Conservation (phyloP, 345 rosid genomes). For the Acer saccharum region DNA sequence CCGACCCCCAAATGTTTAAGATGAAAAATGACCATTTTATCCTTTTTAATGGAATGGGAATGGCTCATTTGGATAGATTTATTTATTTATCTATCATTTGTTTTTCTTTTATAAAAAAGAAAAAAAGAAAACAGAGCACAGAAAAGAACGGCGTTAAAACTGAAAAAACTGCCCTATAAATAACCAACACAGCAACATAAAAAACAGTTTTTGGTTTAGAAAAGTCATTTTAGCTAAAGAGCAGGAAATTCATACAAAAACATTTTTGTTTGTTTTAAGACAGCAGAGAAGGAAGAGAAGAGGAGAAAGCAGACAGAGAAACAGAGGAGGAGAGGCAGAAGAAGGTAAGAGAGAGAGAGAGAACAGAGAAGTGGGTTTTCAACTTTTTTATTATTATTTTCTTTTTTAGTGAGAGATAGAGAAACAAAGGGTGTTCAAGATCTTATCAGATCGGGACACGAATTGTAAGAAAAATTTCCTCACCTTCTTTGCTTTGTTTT, state of each 20-base stretch:
- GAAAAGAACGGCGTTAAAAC: conserved; percentile 27
- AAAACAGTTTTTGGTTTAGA: conserved; percentile 15
- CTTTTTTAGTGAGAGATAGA: conserved; percentile 3
- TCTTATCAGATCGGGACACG: conserved; percentile 52
- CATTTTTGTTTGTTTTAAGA: conserved; percentile 25
- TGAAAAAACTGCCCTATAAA: conserved; percentile 38
- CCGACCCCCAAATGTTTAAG: too few relatives aligned
- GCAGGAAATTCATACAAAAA: conserved; percentile 27
- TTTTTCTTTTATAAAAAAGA: background rate
- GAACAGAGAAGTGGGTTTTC: background rate
- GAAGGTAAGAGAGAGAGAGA: conserved; percentile 13
- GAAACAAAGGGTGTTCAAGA: conserved; percentile 39
- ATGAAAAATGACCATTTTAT: background rate
- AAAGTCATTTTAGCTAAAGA: conserved; percentile 27
- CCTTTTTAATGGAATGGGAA: too few relatives aligned
- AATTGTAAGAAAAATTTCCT: conserved; percentile 32
- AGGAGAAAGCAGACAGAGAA: background rate
- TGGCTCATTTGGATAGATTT: too few relatives aligned
- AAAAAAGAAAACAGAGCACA: background rate
- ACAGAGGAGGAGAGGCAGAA: background rate
- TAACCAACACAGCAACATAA: conserved; percentile 28
- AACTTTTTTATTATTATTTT: too few relatives aligned
- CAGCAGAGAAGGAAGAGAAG: conserved; percentile 23
- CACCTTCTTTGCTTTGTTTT: conserved; percentile 19
- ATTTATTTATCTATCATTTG: background rate